Evolutionary conservation across 371 early-diverging fungal species (phyloP), one percentile per base, ranked within the genome.

Genomic region (Mortierella sp.): DNA sequence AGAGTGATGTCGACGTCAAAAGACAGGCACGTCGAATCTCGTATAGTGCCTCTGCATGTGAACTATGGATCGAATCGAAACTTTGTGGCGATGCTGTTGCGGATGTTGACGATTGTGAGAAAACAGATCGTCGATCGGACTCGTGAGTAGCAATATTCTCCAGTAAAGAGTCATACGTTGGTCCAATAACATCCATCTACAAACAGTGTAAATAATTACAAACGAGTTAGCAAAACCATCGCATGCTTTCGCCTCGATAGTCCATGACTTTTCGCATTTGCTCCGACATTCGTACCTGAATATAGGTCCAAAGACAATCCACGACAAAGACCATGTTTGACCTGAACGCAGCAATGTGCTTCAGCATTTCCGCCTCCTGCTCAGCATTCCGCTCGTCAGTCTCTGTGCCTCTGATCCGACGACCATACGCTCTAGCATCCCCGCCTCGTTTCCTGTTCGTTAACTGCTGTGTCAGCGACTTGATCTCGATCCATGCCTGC

Each of bases 301-400:
- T 81, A 86, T 95, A 94, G 19, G 87, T 86, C 95, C 95, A 95
- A 37, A 94, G 73, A 29, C 90, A 87, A 78, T 94, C 93, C 2
- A 94, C 87, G 87, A 95, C 93, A 84, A 91, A 94, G 24, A 91
- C 75, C 95, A 95, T 95, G 7, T 84, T 76, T 0, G 88, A 80
- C 26, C 94, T 86, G 50, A 92, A 66, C 7, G 79, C 52, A 74
- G 78, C 92, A 89, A 94, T 5, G 87, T 86, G n/a, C 74, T 48
- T 68, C 78, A 79, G 66, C 80, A 88, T 48, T 79, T 80, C 69
- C 69, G 76, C 13, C 66, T 86, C 77, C 77, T 80, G 69, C 40
- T 70, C 58, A 48, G 48, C 40, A 50, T 70, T 52, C 55, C 68
- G 73, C 29, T 50, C 43, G 44, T 68, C 66, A 10, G 48, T 31